Conservation (phyloP, 345 rosid genomes). For the Linum usitatissimum region DNA sequence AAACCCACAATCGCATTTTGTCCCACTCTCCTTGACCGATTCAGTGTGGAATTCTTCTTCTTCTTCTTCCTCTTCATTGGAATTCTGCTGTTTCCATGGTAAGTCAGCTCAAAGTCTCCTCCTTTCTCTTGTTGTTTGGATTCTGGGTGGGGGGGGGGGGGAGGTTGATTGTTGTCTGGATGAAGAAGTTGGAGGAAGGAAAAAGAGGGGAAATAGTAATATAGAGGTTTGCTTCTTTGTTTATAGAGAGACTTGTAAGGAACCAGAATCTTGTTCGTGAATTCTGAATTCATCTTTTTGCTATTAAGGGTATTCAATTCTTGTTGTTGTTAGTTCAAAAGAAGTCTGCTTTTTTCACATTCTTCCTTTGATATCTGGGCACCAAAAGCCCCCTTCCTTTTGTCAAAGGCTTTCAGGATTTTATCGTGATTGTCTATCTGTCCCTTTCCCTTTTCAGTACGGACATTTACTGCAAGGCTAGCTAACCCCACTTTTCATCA, state of each 20-base stretch:
- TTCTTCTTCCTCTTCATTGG: background rate
- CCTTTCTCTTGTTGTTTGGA: background rate
- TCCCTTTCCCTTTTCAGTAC: background rate
- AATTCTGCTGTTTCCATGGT: background rate
- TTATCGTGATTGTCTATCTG: background rate
- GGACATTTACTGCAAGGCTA: background rate
- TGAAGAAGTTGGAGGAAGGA: background rate
- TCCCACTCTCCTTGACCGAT: background rate
- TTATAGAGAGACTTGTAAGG: too few species aligned
- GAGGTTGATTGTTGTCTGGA: background rate
- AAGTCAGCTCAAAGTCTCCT: background rate
- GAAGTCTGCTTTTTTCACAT: background rate
- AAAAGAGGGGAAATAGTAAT: background rate
- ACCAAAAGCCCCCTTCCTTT: too few species aligned
- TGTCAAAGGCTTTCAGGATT: background rate
- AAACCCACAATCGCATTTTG: background rate
- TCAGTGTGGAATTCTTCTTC: too few species aligned
- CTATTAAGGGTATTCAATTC: background rate
- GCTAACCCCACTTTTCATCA: background rate
- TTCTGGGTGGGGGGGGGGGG: background rate
- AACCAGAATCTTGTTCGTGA: too few species aligned
- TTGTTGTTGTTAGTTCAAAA: background rate
- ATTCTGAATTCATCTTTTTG: too few species aligned
- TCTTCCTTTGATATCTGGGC: background rate
- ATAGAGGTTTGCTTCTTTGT: background rate